A percentile compares a stretch with the other conserved stretches of the same genome.
phyloP scores from a whole-genome alignment of 2,329 filamentous ascomycete species.

The Fusarium solani-melongenae region DNA sequence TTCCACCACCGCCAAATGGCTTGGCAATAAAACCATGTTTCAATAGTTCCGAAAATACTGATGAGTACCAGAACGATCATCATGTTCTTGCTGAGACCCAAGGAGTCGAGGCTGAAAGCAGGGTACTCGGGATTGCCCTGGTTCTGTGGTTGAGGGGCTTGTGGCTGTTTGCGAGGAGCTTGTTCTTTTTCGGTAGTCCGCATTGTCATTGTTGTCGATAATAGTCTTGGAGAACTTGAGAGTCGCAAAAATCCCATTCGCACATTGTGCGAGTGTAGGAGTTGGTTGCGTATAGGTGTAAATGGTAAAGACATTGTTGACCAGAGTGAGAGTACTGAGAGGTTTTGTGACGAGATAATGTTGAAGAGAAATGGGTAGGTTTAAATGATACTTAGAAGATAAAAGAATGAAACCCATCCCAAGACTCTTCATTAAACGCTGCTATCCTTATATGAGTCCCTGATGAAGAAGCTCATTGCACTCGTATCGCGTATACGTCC shows the following conservation, averaged over 20 bases:
- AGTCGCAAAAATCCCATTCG: too few relatives aligned
- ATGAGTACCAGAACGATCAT: constrained; percentile 40
- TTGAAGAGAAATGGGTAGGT: too few relatives aligned
- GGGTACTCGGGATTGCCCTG: constrained; percentile 32
- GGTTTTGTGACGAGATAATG: too few relatives aligned
- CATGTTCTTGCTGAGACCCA: constrained; percentile 46
- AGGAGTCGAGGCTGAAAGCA: constrained; percentile 39
- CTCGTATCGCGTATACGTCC: constrained; percentile 15
- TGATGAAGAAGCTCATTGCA: neutral
- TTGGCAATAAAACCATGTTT: constrained; percentile 48
- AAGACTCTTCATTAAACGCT: too few relatives aligned
- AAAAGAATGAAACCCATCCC: neutral
- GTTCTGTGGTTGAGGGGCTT: neutral
- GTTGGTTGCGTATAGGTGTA: too few relatives aligned
- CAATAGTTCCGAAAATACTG: constrained; percentile 46
- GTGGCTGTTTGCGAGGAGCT: neutral
- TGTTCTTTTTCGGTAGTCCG: neutral
- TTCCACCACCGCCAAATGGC: constrained; percentile 45
- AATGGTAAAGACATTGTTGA: too few relatives aligned
- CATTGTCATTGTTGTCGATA: neutral
- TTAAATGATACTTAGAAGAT: neutral
- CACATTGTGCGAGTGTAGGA: too few relatives aligned
- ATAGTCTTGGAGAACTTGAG: neutral
- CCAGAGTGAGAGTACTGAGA: too few relatives aligned
- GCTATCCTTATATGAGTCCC: neutral